These are phyloP conservation scores for Acrocalymma vagum DNA, from an alignment of 2,329 filamentous ascomycete genomes.

Conservation along the genomic window DNA sequence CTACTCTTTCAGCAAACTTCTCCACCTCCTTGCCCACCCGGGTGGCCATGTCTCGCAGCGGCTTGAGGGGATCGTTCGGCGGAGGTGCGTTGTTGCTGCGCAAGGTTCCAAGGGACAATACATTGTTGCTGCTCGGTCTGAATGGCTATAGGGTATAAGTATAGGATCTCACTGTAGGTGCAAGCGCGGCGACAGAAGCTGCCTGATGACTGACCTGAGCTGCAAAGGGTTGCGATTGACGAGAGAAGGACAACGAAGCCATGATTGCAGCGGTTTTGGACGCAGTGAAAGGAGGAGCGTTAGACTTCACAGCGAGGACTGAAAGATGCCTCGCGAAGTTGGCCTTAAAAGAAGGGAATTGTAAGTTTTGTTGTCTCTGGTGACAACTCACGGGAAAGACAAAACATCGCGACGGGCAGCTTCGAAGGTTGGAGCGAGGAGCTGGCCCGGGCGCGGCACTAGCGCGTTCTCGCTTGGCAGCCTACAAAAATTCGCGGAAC, in stretches of 20 bases:
- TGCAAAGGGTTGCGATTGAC: slow-evolving; percentile 31
- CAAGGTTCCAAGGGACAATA: slow-evolving; percentile 20
- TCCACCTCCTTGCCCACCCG: slow-evolving; percentile 83
- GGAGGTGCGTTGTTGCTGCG: slow-evolving; percentile 21
- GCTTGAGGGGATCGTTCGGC: slow-evolving; percentile 60
- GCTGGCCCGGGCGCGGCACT: slow-evolving; percentile 17
- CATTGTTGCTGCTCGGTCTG: slow-evolving; percentile 15
- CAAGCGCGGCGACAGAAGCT: slow-evolving; percentile 2
- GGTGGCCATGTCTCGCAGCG: slow-evolving; percentile 71
- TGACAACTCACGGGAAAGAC: slow-evolving; percentile 14
- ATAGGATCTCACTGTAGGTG: slow-evolving; percentile 1
- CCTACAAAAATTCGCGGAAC: slow-evolving; percentile 26
- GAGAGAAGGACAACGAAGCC: slow-evolving; percentile 35
- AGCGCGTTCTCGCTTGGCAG: slow-evolving; percentile 26
- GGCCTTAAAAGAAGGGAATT: slow-evolving; percentile 3
- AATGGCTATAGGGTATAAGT: slow-evolving; percentile 11
- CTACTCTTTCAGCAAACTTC: slow-evolving; percentile 82
- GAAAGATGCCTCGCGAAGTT: slow-evolving; percentile 5
- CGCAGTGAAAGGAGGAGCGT: background rate
- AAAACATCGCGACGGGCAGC: slow-evolving; percentile 35
- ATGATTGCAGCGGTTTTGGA: too few relatives aligned
- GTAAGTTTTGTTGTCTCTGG: slow-evolving; percentile 4
- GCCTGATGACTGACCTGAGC: slow-evolving; percentile 29
- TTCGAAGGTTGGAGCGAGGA: slow-evolving; percentile 8
- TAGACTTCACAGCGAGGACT: background rate